Evolutionary conservation across 1,284 basidiomycete genomes (phyloP).

Genomic region (Ceratobasidium sp.): DNA sequence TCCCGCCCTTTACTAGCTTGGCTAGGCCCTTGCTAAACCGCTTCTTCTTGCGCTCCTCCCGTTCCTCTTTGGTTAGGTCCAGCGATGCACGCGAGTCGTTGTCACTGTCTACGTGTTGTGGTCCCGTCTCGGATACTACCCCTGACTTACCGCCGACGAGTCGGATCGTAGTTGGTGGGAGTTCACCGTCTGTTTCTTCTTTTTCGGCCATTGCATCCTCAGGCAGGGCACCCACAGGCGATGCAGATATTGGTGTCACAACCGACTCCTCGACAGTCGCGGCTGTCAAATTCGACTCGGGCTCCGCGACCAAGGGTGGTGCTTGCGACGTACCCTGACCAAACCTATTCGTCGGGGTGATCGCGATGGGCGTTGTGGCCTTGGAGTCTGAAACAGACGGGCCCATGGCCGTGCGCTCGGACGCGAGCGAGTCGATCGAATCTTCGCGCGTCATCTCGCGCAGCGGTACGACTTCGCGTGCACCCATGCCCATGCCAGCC

Average conservation of each 20-base stretch:
- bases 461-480: slow-evolving; percentile 53
- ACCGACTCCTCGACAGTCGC: slow-evolving; percentile 14
- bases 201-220: slow-evolving; percentile 9
- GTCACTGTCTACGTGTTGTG: slow-evolving; percentile 13
- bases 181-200: slow-evolving; percentile 16
- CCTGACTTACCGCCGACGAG: slow-evolving; percentile 18
- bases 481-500: slow-evolving; percentile 60
- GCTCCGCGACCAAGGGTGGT: slow-evolving; percentile 16
- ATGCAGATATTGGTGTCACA: slow-evolving; percentile 14
- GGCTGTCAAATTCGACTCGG: slow-evolving; percentile 38
- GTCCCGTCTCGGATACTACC: not conserved
- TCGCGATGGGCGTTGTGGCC: not conserved
- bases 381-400: slow-evolving; percentile 48
- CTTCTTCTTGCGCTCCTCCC: slow-evolving; percentile 27
- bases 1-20: slow-evolving; percentile 20
- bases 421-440: slow-evolving; percentile 24
- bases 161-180: slow-evolving; percentile 26
- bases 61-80: slow-evolving; percentile 15
- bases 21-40: slow-evolving; percentile 30
- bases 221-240: not conserved
- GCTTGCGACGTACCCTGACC: not conserved
- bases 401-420: slow-evolving; percentile 40
- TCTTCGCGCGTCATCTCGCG: slow-evolving; percentile 53
- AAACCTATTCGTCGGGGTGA: not conserved
- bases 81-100: slow-evolving; percentile 32